A percentile compares a stretch with the other conserved stretches of the same genome.
Evolutionary conservation across 441 rosid species (phyloP).

Genomic region (Eutrema salsugineum): DNA sequence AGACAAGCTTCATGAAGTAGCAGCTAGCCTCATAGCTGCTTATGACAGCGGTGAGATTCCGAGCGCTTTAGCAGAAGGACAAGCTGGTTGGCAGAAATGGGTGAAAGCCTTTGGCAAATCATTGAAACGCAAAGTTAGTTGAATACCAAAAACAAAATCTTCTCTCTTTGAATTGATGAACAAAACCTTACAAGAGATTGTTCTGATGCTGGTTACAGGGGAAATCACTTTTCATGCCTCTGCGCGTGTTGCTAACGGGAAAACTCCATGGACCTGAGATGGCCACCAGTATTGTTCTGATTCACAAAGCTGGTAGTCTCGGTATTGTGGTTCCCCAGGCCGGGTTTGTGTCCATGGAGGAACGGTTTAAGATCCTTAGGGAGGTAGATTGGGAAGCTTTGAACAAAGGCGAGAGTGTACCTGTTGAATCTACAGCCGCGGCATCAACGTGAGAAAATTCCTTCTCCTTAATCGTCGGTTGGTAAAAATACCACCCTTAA

Average conservation of each 20-base stretch:
- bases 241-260: slow-evolving; percentile 77
- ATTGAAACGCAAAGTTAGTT: slow-evolving; percentile 70
- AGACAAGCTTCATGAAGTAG: slow-evolving; percentile 77
- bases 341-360: slow-evolving; percentile 56
- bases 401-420: slow-evolving; percentile 39
- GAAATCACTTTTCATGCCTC: slow-evolving; percentile 92
- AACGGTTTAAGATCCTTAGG: slow-evolving; percentile 62
- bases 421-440: slow-evolving; percentile 48
- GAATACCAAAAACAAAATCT: neutral
- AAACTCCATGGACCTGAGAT: slow-evolving; percentile 93
- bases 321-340: slow-evolving; percentile 56
- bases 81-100: slow-evolving; percentile 90
- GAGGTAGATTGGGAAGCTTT: slow-evolving; percentile 66
- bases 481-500: neutral
- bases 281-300: slow-evolving; percentile 57
- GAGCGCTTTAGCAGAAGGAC: slow-evolving; percentile 71
- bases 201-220: slow-evolving; percentile 50
- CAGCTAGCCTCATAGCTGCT: slow-evolving; percentile 66
- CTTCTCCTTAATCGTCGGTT: neutral
- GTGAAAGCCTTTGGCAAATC: slow-evolving; percentile 84
- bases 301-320: slow-evolving; percentile 61
- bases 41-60: slow-evolving; percentile 77
- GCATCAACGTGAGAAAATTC: slow-evolving; percentile 11
- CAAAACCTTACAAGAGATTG: slow-evolving; percentile 9
- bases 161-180: neutral